Evolutionary conservation across 805 yeast species (phyloP).

Genomic region (Candida peoriensis): DNA sequence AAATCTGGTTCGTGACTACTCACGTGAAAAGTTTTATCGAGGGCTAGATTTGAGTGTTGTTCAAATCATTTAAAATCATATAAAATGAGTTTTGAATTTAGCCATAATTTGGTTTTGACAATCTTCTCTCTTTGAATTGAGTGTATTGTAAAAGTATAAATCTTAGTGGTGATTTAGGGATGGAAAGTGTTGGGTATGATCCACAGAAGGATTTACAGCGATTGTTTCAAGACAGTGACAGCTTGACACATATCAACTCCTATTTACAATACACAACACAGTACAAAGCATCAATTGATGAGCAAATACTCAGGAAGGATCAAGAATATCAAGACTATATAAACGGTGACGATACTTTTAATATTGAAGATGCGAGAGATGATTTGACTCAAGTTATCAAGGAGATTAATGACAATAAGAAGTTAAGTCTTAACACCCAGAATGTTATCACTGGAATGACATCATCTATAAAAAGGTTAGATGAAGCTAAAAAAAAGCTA

Average conservation of each 20-base stretch:
- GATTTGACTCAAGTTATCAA: constrained; percentile 33
- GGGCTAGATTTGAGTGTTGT: too few relatives aligned
- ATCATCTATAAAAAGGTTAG: constrained; percentile 68
- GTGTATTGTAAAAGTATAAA: too few relatives aligned
- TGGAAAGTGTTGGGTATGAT: constrained; percentile 42
- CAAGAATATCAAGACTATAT: constrained; percentile 27
- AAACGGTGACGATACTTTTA: constrained; percentile 18
- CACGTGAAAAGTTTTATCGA: too few relatives aligned
- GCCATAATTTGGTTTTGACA: too few relatives aligned
- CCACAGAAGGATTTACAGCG: constrained; percentile 48
- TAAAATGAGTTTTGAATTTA: too few relatives aligned
- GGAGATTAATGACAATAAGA: constrained; percentile 43
- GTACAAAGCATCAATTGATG: constrained; percentile 46
- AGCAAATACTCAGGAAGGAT: constrained; percentile 37
- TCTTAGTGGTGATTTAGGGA: too few relatives aligned
- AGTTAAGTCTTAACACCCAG: constrained; percentile 51
- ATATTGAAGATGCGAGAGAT: constrained; percentile 17
- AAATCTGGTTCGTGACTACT: too few relatives aligned
- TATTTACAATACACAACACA: constrained; percentile 43
- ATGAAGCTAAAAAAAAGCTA: constrained; percentile 77
- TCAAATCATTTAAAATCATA: too few relatives aligned
- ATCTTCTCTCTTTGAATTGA: too few relatives aligned
- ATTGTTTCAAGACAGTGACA: constrained; percentile 46
- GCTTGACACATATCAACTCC: constrained; percentile 45
- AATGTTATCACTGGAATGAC: constrained; percentile 65